Evolutionary conservation across 179 eudicot genomes (phyloP).

Genomic region (Kewa caespitosa): DNA sequence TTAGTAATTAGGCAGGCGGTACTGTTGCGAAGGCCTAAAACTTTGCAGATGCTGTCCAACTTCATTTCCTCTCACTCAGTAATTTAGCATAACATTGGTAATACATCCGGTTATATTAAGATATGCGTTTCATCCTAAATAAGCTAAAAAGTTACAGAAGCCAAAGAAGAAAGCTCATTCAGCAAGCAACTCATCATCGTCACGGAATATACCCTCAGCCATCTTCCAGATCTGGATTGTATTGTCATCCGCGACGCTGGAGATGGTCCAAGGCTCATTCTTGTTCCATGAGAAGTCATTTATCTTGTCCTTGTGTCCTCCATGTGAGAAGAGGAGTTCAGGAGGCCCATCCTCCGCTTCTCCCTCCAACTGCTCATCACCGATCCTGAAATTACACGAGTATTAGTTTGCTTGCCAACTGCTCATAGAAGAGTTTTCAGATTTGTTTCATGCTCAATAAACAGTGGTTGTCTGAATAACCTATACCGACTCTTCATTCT

Average conservation of each 20-base stretch:
- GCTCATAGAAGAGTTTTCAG: background rate
- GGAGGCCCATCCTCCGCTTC: slow-evolving; percentile 97
- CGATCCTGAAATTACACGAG: slow-evolving; percentile 50
- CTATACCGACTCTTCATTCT: background rate
- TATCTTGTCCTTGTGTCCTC: slow-evolving; percentile 92
- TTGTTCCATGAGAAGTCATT: slow-evolving; percentile 98
- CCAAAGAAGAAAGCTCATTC: background rate
- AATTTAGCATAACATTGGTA: too few relatives aligned
- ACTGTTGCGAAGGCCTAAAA: too few relatives aligned
- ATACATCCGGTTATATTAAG: too few relatives aligned
- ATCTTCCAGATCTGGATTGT: slow-evolving; percentile 80
- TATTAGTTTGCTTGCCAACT: background rate
- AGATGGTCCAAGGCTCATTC: slow-evolving; percentile 71
- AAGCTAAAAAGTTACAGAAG: background rate
- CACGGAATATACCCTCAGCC: slow-evolving; percentile 71
- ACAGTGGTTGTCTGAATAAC: background rate
- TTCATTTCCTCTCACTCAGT: too few relatives aligned
- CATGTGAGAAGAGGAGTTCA: slow-evolving; percentile 92
- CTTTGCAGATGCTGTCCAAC: too few relatives aligned
- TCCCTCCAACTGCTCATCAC: slow-evolving; percentile 94
- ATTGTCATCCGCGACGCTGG: slow-evolving; percentile 78
- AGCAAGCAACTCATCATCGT: slow-evolving; percentile 45
- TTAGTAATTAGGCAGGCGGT: too few relatives aligned
- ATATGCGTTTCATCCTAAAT: background rate
- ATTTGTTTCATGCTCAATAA: background rate